phyloP scores from a whole-genome alignment of 345 rosid genomes.

The Zanthoxylum bungeanum region DNA sequence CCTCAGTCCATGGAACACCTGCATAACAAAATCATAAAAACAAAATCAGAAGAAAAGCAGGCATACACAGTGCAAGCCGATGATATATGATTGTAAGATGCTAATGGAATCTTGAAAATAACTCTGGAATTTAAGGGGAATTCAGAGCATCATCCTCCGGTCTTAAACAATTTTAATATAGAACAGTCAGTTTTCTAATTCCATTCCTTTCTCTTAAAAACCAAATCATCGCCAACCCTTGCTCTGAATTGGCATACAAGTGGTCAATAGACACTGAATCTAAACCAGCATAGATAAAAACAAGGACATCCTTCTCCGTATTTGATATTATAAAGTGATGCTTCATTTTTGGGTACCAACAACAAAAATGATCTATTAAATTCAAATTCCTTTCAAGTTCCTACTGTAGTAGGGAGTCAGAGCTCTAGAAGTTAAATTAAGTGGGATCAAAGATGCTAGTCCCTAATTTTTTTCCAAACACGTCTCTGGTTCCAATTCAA shows the following conservation, averaged over 20 bases:
- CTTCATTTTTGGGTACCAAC: neutral
- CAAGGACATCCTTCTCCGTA: neutral
- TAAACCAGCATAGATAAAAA: neutral
- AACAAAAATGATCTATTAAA: neutral
- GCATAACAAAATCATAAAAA: conserved; percentile 15
- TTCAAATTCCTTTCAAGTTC: neutral
- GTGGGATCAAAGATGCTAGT: neutral
- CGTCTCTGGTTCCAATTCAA: neutral
- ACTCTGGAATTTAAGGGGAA: neutral
- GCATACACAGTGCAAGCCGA: neutral
- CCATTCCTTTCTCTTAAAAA: neutral
- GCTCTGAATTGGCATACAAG: neutral
- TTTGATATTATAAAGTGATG: neutral
- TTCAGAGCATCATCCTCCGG: neutral
- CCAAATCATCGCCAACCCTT: neutral
- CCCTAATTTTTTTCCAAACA: neutral
- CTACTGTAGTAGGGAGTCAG: neutral
- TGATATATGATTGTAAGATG: neutral
- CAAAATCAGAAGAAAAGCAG: neutral
- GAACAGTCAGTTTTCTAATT: neutral
- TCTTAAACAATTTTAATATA: too few relatives aligned
- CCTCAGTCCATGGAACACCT: conserved; percentile 99
- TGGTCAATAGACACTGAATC: neutral
- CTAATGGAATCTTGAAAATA: neutral
- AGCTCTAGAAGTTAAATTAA: neutral